phyloP scores from a whole-genome alignment of 768 basidiomycete genomes.

The Lactarius pseudohatsudake region DNA sequence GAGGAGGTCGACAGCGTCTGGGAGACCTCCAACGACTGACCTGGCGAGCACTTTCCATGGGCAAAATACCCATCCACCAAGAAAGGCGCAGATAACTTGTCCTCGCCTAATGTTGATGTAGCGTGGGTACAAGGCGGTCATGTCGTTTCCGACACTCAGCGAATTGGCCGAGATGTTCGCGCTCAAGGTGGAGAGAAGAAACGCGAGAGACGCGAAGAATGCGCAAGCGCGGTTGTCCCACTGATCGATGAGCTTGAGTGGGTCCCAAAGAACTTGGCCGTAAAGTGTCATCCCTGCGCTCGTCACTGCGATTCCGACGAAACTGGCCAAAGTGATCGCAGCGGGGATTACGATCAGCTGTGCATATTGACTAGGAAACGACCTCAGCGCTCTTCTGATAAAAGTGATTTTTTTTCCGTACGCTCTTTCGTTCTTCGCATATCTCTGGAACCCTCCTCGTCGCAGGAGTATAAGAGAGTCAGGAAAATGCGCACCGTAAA shows the following conservation, averaged over 20 bases:
- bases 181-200: constrained; percentile 69
- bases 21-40: constrained; percentile 36
- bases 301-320: constrained; percentile 80
- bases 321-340: constrained; percentile 73
- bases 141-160: constrained; percentile 76
- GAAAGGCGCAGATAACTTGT: constrained; percentile 66
- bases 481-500: constrained; percentile 52
- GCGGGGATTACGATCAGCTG: constrained; percentile 76
- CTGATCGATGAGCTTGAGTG: constrained; percentile 66
- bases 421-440: constrained; percentile 67
- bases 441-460: constrained; percentile 46
- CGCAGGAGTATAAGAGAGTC: neutral
- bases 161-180: constrained; percentile 76
- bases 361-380: constrained; percentile 56
- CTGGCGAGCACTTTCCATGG: constrained; percentile 81
- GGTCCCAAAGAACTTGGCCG: constrained; percentile 69
- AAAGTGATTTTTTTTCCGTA: constrained; percentile 35
- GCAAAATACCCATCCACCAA: constrained; percentile 83
- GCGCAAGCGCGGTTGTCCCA: constrained; percentile 86
- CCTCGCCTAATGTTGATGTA: constrained; percentile 84
- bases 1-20: neutral
- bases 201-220: constrained; percentile 79
- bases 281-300: constrained; percentile 73
- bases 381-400: neutral
- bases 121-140: constrained; percentile 70